Evolutionary conservation across 148 eudicot genomes (phyloP).

Genomic region (Silene conica): DNA sequence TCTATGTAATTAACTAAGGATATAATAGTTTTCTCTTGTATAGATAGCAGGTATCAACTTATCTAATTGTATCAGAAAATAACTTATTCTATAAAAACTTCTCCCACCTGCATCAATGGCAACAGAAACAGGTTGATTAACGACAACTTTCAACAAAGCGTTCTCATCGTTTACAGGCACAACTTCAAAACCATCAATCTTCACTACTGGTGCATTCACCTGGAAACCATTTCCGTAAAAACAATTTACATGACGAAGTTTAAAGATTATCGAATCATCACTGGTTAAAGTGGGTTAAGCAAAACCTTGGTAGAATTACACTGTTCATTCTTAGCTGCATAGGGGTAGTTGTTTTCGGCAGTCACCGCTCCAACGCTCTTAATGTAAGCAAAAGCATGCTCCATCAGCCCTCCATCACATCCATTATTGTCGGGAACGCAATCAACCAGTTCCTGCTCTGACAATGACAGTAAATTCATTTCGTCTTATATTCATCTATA

Average conservation of each 20-base stretch:
- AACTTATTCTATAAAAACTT: no score
- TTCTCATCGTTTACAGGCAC: slow-evolving; percentile 24
- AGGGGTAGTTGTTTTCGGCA: slow-evolving; percentile 64
- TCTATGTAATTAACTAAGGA: no score
- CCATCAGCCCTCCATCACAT: slow-evolving; percentile 90
- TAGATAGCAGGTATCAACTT: no score
- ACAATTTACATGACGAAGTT: no score
- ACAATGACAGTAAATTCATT: slow-evolving; percentile 46
- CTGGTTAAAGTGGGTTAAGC: neutral
- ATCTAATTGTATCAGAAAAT: no score
- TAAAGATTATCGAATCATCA: neutral
- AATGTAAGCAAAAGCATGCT: slow-evolving; percentile 64
- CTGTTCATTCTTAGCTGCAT: slow-evolving; percentile 44
- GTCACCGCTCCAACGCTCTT: slow-evolving; percentile 61
- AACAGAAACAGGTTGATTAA: slow-evolving; percentile 65
- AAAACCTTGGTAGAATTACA: slow-evolving; percentile 57
- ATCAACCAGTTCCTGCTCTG: slow-evolving; percentile 76
- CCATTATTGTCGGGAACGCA: slow-evolving; percentile 52
- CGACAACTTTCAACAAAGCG: slow-evolving; percentile 65
- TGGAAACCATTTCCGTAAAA: neutral
- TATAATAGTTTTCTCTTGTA: no score
- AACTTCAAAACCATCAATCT: neutral
- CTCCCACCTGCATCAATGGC: slow-evolving; percentile 63
- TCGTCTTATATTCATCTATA: no score
- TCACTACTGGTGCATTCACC: neutral